Percentiles rank a stretch among this genome's conserved stretches.
Conservation (phyloP, 2,329 filamentous ascomycete genomes). For the Talaromyces sp. region DNA sequence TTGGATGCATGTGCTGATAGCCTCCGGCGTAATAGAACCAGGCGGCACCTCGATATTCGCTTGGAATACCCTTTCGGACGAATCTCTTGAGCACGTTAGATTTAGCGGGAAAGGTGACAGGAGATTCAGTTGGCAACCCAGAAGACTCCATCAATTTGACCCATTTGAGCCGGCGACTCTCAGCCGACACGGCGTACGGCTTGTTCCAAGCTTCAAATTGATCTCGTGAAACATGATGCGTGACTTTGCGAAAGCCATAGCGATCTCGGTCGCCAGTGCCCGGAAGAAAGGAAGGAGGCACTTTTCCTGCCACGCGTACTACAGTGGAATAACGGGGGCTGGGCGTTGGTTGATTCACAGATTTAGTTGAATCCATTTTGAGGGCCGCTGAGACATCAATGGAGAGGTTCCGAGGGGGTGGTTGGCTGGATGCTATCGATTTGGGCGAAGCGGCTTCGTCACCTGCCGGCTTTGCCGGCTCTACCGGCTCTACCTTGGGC, state of each 20-base stretch:
- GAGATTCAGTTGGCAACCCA: slow-evolving; percentile 64
- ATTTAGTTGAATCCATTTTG: not conserved
- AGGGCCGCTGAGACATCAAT: slow-evolving; percentile 4
- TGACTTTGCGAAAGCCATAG: slow-evolving; percentile 88
- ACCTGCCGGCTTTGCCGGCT: not conserved
- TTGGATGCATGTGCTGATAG: slow-evolving; percentile 68
- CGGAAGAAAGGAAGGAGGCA: slow-evolving; percentile 33
- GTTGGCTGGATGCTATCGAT: slow-evolving; percentile 8
- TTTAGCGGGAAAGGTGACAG: slow-evolving; percentile 71
- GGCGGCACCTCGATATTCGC: slow-evolving; percentile 87
- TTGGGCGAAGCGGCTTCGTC: slow-evolving; percentile 11
- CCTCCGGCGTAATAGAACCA: slow-evolving; percentile 97
- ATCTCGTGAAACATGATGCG: slow-evolving; percentile 67
- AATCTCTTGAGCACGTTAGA: slow-evolving; percentile 83
- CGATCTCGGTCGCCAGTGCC: slow-evolving; percentile 58
- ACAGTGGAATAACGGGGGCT: slow-evolving; percentile 24
- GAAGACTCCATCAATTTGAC: slow-evolving; percentile 68
- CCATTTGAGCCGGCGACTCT: slow-evolving; percentile 77
- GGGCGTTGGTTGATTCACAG: slow-evolving; percentile 18
- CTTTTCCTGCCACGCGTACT: slow-evolving; percentile 29
- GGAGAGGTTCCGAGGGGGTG: slow-evolving; percentile 7
- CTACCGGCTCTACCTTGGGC: not conserved
- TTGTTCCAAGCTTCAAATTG: slow-evolving; percentile 79
- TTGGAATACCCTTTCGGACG: slow-evolving; percentile 86
- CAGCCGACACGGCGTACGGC: slow-evolving; percentile 69